A percentile compares a stretch with the other conserved stretches of the same genome.
phyloP scores from a whole-genome alignment of 2,329 filamentous ascomycete species.

The Pseudocercospora fijiensis region DNA sequence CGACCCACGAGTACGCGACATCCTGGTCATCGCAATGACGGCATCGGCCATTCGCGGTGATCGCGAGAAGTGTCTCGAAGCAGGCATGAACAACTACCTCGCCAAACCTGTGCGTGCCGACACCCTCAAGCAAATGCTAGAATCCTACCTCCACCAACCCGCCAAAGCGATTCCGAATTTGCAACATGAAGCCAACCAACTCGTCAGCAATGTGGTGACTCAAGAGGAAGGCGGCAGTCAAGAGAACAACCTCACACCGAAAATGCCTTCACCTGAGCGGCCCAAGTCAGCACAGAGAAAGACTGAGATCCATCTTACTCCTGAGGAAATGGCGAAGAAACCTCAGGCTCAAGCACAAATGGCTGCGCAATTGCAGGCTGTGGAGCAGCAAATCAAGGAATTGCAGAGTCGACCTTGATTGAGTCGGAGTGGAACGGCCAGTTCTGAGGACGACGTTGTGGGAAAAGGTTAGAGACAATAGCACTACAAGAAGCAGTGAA shows the following conservation, averaged over 20 bases:
- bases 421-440: not conserved
- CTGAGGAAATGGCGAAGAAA: conserved; percentile 33
- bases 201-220: conserved; percentile 40
- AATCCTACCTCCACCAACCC: conserved; percentile 60
- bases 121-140: conserved; percentile 79
- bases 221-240: conserved; percentile 14
- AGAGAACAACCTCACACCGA: not conserved
- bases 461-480: not conserved
- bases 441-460: not conserved
- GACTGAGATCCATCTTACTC: conserved; percentile 33
- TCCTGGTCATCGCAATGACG: conserved; percentile 97
- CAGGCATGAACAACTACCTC: conserved; percentile 96
- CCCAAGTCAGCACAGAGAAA: conserved; percentile 22
- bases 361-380: conserved; percentile 20
- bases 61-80: conserved; percentile 89
- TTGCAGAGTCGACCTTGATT: conserved; percentile 11
- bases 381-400: conserved; percentile 24
- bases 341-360: conserved; percentile 21
- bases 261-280: conserved; percentile 13
- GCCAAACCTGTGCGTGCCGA: conserved; percentile 92
- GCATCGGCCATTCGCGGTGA: conserved; percentile 93
- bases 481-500: not conserved
- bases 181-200: conserved; percentile 46
- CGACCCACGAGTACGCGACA: conserved; percentile 72
- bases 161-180: conserved; percentile 47